Evolutionary conservation across 139 green algal genomes (phyloP), one percentile per base, ranked within the genome.

Genomic region (Axilococcus clingmanii): DNA sequence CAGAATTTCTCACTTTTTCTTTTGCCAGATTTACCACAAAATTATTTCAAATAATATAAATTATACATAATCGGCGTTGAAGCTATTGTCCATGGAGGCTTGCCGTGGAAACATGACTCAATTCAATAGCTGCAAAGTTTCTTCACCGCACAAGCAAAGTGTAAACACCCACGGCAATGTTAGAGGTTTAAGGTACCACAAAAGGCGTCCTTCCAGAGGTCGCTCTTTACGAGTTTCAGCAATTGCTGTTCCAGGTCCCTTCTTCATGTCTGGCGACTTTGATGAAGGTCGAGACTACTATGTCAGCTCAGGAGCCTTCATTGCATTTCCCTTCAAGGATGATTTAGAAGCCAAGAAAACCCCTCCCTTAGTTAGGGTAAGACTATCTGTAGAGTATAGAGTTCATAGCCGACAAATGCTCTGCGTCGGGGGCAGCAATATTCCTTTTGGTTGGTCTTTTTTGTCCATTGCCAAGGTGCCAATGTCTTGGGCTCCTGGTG

Each of bases 321-420:
- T 48, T 28, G 29, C 27, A 48, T 48, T 48, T 9, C 40, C 40
- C 16, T 15, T 48, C n/a, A 27, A 22, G 40, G 27, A 48, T 28
- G 40, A 30, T 28, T 27, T 0, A 48, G 33, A 38, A 38, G 9
- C 11, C 9, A 38, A n/a, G 33, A 5, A 14, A 4, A 57, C 49
- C 7, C 48, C 55, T 52, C 76, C 69, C 14, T 49, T 77, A 23
- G 74, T 90, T 20, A 61, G 71, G 3, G 80, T 93, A 36, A 60
- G 78, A 33, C 66, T 94, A 4, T 75, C 59, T 24, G 82, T 94
- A 7, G 65, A 84, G 46, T 94, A 86, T 68, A 63, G 86, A 7
- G 83, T 87, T 30, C 87, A 94, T 76, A 83, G 67, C 51, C 64
- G 83, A 20, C 87, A 95, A 68, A 92, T 95, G 71, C 65, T 95